Evolutionary conservation across 1,284 basidiomycete genomes (phyloP).

Genomic region (Quambalaria eucalypti): DNA sequence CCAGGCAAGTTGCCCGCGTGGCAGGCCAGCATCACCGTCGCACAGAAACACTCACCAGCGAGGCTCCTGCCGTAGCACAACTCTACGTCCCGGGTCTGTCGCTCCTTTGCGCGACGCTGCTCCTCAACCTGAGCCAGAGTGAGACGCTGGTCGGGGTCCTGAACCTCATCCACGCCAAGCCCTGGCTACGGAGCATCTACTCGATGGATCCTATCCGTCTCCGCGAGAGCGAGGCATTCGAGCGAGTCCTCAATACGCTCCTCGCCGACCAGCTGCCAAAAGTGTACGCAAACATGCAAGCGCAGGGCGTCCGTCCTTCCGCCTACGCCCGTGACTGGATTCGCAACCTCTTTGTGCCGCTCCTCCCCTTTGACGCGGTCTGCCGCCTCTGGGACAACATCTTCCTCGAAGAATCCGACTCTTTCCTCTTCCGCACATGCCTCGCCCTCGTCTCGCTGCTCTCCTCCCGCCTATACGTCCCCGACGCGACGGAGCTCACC

Average conservation of each 20-base stretch:
- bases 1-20: not conserved
- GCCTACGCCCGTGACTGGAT: slow-evolving; percentile 32
- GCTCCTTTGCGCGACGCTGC: slow-evolving; percentile 71
- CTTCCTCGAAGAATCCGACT: slow-evolving; percentile 12
- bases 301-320: slow-evolving; percentile 18
- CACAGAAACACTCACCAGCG: too few species aligned
- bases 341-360: slow-evolving; percentile 22
- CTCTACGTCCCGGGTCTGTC: slow-evolving; percentile 41
- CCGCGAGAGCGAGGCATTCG: not conserved
- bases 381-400: slow-evolving; percentile 38
- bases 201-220: slow-evolving; percentile 17
- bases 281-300: slow-evolving; percentile 53
- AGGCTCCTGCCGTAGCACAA: not conserved
- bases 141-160: slow-evolving; percentile 76
- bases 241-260: slow-evolving; percentile 80
- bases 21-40: too few species aligned
- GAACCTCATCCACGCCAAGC: slow-evolving; percentile 56
- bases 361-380: slow-evolving; percentile 35
- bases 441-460: slow-evolving; percentile 34
- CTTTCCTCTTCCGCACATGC: slow-evolving; percentile 28
- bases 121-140: slow-evolving; percentile 68
- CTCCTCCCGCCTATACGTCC: slow-evolving; percentile 33
- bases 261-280: slow-evolving; percentile 86
- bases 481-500: slow-evolving; percentile 24
- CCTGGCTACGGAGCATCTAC: slow-evolving; percentile 38